phyloP scores from a whole-genome alignment of 1,284 basidiomycete genomes.

The Leccinum pachyderme region DNA sequence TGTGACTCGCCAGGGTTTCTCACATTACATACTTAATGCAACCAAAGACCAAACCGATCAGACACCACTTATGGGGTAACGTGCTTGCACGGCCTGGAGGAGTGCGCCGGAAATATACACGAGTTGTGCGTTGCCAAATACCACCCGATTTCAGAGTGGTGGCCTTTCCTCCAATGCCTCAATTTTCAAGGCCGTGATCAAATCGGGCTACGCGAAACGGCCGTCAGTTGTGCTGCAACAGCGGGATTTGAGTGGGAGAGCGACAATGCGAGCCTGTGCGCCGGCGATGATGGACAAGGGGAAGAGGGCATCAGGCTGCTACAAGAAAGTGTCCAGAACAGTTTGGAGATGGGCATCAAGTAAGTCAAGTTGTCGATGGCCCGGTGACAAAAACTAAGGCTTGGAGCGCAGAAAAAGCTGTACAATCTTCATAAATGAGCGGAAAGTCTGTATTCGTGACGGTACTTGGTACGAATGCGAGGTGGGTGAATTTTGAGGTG shows the following conservation, averaged over 20 bases:
- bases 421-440: conserved; percentile 73
- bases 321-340: conserved; percentile 54
- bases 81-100: conserved; percentile 75
- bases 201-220: conserved; percentile 67
- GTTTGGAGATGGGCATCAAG: conserved; percentile 53
- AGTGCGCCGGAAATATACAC: conserved; percentile 87
- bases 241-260: conserved; percentile 69
- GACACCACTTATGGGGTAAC: conserved; percentile 69
- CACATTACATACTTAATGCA: conserved; percentile 11
- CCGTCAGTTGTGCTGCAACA: conserved; percentile 61
- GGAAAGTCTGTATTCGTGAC: conserved; percentile 74
- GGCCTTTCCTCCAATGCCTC: conserved; percentile 74
- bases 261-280: conserved; percentile 57
- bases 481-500: conserved; percentile 45
- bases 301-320: conserved; percentile 62
- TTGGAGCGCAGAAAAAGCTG: conserved; percentile 67
- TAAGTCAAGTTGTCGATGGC: conserved; percentile 34
- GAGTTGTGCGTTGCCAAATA: conserved; percentile 75
- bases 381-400: conserved; percentile 8
- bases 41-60: conserved; percentile 57
- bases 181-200: conserved; percentile 65
- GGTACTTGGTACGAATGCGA: conserved; percentile 81
- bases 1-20: conserved; percentile 3
- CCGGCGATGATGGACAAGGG: conserved; percentile 56
- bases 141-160: conserved; percentile 55